Conservation (phyloP, 176 grass and related monocot genomes). For the Puccinellia tenuiflora region DNA sequence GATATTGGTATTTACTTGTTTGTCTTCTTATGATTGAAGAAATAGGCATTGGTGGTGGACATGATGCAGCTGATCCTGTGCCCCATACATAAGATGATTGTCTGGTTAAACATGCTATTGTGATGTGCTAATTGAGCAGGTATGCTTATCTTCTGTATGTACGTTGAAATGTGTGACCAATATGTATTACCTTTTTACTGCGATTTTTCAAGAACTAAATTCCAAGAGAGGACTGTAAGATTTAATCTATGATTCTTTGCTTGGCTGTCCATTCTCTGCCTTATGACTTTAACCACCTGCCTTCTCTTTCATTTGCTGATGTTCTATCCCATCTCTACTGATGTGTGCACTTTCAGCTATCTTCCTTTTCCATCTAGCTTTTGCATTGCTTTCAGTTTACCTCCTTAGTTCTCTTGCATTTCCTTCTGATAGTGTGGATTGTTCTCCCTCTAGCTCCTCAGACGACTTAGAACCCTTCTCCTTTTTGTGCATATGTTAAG, state of each 20-base stretch:
- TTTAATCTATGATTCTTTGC: neutral
- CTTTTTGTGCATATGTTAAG: neutral
- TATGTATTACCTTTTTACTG: neutral
- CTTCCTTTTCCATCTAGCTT: neutral
- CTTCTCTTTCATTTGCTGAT: neutral
- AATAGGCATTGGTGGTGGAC: neutral
- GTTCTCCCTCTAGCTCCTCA: neutral
- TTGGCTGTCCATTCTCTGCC: neutral
- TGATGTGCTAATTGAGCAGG: neutral
- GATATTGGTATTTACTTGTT: neutral
- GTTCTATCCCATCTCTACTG: neutral
- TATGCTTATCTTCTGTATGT: neutral
- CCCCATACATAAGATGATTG: neutral
- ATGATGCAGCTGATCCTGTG: neutral
- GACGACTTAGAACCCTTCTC: neutral
- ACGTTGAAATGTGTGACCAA: neutral
- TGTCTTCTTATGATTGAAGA: neutral
- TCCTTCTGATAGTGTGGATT: neutral
- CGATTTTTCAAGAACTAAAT: neutral
- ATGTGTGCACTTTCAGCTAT: too few species aligned
- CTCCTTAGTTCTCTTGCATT: neutral
- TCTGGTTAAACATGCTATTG: neutral
- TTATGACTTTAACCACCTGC: neutral
- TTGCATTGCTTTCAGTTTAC: neutral
- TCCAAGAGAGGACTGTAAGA: neutral